Percentiles rank a stretch among this genome's conserved stretches.
Conservation (phyloP, 495 filamentous ascomycete genomes). For the Penicillium cosmopolitanum region DNA sequence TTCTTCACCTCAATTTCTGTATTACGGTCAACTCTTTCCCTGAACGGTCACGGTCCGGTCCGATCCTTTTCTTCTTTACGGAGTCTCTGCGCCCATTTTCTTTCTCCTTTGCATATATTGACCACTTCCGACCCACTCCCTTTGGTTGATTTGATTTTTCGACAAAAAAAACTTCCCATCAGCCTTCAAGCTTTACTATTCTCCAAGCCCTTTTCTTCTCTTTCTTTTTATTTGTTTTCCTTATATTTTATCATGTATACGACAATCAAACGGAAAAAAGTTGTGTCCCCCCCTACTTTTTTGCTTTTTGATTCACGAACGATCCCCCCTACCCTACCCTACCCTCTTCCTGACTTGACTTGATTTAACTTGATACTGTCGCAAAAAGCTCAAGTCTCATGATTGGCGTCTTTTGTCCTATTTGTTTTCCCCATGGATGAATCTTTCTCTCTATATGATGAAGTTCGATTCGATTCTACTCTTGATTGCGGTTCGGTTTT, state of each 20-base stretch:
- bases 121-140: constrained; percentile 15
- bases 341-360: constrained; percentile 20
- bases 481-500: constrained; percentile 33
- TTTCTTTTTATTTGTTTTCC: constrained; percentile 9
- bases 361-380: background rate
- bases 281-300: constrained; percentile 17
- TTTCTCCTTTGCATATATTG: constrained; percentile 51
- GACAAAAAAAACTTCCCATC: background rate
- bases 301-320: constrained; percentile 32
- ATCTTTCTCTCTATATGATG: constrained; percentile 34
- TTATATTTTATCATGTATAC: constrained; percentile 45
- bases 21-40: too few species aligned
- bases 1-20: too few species aligned
- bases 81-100: constrained; percentile 32
- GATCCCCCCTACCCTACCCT: too few species aligned
- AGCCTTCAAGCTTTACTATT: background rate
- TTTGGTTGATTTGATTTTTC: background rate
- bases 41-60: background rate
- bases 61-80: constrained; percentile 24
- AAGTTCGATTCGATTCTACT: constrained; percentile 23
- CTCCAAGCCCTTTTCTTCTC: background rate
- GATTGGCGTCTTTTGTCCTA: constrained; percentile 48
- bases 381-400: constrained; percentile 39
- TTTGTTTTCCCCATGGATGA: constrained; percentile 39
- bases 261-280: constrained; percentile 48